Evolutionary conservation across 1,139 yeast genomes (phyloP), one percentile per base, ranked within the genome.

Genomic region (Oligophagozyma castellii): DNA sequence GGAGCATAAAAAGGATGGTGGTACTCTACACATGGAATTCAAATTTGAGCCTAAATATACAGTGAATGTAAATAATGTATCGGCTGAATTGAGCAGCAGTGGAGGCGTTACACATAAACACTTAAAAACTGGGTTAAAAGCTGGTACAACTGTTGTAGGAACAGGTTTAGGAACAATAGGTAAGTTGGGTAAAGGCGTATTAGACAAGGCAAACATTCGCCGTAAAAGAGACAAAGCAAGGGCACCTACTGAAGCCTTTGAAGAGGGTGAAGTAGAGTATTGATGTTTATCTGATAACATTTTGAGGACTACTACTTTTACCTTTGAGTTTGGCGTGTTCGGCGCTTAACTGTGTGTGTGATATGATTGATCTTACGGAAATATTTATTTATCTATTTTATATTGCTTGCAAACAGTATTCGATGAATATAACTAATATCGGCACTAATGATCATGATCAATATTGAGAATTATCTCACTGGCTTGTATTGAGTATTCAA

Each of bases 1-100:
- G 5, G 27, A 29, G 8, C 12, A 22, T 33, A 57, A 73, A 53
- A 70, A 71, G 36, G 65, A 69, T 30, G 80, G 70, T 8, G 96
- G 96, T 43, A 57, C 61, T 8, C 61, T 76, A 5, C 68, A 67
- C 36, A 53, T 83, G 30, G 65, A 63, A 31, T 59, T 77, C 34
- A 55, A 67, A 4, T 84, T 83, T 59, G 63, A 65, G 41, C 93
- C 95, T 2, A 70, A 66, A 27, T 80, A 77, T 46, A 66, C 81
- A 12, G 41, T 55, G 19, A 51, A 50, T 16, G 58, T 59, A 3
- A 44, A 35, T 12, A 63, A 56, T 31, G 39, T 49, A 12, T 61
- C 63, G 2, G 40, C 54, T 25, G 58, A 53, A 33, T 64, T 61
- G 28, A 10, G 8, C 7, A 7, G 8, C 7, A 18, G 20, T 18